Conservation (phyloP, 2,329 filamentous ascomycete species). For the Helminthosporium solani region DNA sequence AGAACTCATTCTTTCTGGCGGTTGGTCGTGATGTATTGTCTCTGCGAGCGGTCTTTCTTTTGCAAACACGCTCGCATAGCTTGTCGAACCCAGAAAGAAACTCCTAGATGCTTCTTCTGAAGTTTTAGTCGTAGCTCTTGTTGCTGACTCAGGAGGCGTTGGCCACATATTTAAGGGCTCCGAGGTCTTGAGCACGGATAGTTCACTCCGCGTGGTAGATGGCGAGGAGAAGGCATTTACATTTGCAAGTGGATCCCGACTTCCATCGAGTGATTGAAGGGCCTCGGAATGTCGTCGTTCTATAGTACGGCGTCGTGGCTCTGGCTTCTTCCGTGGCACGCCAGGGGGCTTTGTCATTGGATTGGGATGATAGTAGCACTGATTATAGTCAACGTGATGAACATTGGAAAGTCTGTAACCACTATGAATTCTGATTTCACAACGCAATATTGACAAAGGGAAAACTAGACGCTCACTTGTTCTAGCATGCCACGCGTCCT, state of each 20-base stretch:
- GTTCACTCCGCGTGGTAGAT: slow-evolving; percentile 23
- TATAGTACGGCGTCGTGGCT: slow-evolving; percentile 29
- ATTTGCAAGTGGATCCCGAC: neutral
- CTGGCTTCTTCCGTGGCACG: slow-evolving; percentile 38
- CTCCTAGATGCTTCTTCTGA: slow-evolving; percentile 26
- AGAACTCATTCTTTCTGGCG: slow-evolving; percentile 23
- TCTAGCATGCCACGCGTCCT: slow-evolving; percentile 33
- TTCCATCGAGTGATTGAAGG: neutral
- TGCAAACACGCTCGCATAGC: slow-evolving; percentile 38
- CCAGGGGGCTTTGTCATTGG: slow-evolving; percentile 41
- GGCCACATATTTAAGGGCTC: slow-evolving; percentile 25
- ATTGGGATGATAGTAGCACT: slow-evolving; percentile 41
- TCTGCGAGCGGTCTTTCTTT: slow-evolving; percentile 33
- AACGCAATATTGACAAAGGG: neutral
- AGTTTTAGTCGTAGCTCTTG: slow-evolving; percentile 18
- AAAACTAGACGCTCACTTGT: slow-evolving; percentile 25
- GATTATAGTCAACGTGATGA: too few relatives aligned
- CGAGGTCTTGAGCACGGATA: slow-evolving; percentile 6
- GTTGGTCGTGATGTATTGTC: slow-evolving; percentile 34
- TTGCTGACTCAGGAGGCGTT: slow-evolving; percentile 30
- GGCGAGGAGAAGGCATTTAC: neutral
- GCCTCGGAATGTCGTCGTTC: slow-evolving; percentile 18
- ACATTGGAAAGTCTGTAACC: too few relatives aligned
- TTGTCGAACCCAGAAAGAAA: slow-evolving; percentile 40
- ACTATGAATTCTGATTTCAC: too few relatives aligned